Conservation (phyloP, 1,139 yeast species). For the Taphrina populina region DNA sequence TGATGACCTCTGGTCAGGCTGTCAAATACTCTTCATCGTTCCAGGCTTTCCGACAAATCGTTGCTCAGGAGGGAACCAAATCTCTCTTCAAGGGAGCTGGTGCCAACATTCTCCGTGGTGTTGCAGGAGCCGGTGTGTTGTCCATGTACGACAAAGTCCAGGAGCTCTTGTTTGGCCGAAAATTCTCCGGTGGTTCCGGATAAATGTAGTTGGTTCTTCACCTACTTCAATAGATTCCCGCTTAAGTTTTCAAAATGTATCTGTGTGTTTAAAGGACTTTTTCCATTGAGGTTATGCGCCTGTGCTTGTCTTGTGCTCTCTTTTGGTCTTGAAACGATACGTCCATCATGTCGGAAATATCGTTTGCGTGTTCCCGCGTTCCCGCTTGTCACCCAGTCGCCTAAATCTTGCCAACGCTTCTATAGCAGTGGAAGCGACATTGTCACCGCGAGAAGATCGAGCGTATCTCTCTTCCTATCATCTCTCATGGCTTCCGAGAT, state of each 20-base stretch:
- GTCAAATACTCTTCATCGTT: conserved; percentile 73
- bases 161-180: conserved; percentile 67
- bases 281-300: too few species aligned
- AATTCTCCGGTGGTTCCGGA: conserved; percentile 19
- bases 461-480: conserved; percentile 17
- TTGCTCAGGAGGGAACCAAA: conserved; percentile 67
- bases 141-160: conserved; percentile 78
- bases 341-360: too few species aligned
- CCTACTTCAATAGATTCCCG: too few species aligned
- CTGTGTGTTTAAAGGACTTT: too few species aligned
- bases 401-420: too few species aligned
- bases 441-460: conserved; percentile 27
- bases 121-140: conserved; percentile 84
- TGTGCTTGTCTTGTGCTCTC: too few species aligned
- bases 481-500: conserved; percentile 20
- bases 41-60: conserved; percentile 69
- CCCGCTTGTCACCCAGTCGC: too few species aligned
- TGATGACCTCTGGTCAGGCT: conserved; percentile 82
- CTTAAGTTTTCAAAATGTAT: too few species aligned
- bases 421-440: too few species aligned
- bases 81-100: conserved; percentile 84
- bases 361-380: too few species aligned
- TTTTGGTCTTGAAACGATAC: too few species aligned
- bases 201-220: too few species aligned
- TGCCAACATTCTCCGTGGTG: conserved; percentile 85